phyloP scores from a whole-genome alignment of 257 asterid species.

The Penstemon barbatus region DNA sequence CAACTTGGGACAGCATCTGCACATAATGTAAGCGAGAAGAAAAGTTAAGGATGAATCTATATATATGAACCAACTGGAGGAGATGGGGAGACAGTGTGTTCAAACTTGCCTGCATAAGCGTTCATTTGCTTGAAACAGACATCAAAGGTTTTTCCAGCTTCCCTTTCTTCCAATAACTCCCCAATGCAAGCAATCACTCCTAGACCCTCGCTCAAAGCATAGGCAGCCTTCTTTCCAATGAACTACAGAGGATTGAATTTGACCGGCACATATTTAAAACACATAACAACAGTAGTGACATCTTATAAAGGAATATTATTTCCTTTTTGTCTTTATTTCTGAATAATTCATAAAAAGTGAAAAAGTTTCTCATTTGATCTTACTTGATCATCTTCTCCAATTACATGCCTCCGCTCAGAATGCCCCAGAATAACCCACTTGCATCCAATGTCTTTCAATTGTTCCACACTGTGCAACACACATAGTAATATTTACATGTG shows the following conservation, averaged over 20 bases:
- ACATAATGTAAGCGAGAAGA: conserved; percentile 22
- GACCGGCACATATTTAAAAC: conserved; percentile 28
- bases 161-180: conserved; percentile 91
- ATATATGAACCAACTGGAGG: neutral
- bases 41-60: neutral
- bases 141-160: conserved; percentile 93
- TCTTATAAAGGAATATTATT: neutral
- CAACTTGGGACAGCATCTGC: conserved; percentile 91
- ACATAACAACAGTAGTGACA: conserved; percentile 3
- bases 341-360: neutral
- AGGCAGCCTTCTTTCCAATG: conserved; percentile 96
- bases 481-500: conserved; percentile 5
- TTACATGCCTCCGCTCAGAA: conserved; percentile 88
- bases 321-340: neutral
- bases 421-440: conserved; percentile 97
- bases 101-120: conserved; percentile 75
- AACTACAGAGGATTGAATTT: conserved; percentile 49
- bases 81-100: neutral
- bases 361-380: conserved; percentile 30
- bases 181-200: conserved; percentile 98
- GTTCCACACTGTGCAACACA: conserved; percentile 65
- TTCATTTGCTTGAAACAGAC: conserved; percentile 86
- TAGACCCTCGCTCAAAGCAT: conserved; percentile 84
- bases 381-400: conserved; percentile 93
- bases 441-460: conserved; percentile 91